Base-by-base conservation (phyloP, 768 basidiomycete species). In the Tylopilus balloui region DNA sequence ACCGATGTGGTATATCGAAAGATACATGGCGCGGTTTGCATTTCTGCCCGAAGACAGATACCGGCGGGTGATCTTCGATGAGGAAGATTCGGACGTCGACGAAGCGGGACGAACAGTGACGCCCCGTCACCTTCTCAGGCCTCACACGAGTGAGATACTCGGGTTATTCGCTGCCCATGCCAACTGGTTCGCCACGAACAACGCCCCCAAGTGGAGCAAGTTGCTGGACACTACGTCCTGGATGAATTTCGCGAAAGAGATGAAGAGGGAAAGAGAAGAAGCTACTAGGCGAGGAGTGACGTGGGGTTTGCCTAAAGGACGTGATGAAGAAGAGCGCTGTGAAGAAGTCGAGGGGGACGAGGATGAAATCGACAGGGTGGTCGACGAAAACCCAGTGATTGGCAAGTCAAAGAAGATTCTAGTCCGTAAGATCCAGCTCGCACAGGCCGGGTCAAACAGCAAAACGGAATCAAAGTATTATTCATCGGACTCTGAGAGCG, bases 151-250 rank as follows among this genome's bases (percentile, higher is more conserved):
- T 28, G 78, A 83, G 58, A 61, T 84, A n/a, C 60, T 69, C 29
- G 70, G 72, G 11, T 50, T 72, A 2, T 77, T 84, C 51, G 81
- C 80, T 11, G 68, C 73, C 10, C 81, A 85, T 9, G 73, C 75
- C 0, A 76, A 75, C 29, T 86, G 83, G 84, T 55, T 86, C 8
- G 60, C 81, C 31, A 73, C 77, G 11, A 72, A 81, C 42, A 77
- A 77, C 28, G 68, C 55, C 10, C 50, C 65, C 29, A 53, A 46
- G 31, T 56, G 61, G 21, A 47, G 53, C 15, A 62, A 60, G 36
- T 47, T 74, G 17, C 47, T 86, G 7, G 67, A 82, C 45, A 52
- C 79, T 5, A 42, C 52, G 0, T 57, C 68, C 14, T 86, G 83
- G 84, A 58, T 71, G 29, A 29, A 27, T 6, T 85, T 82, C 60